Percentiles rank a stretch among this genome's conserved stretches.
phyloP scores from a whole-genome alignment of 805 yeast genomes.

The Priceomyces castillae region DNA sequence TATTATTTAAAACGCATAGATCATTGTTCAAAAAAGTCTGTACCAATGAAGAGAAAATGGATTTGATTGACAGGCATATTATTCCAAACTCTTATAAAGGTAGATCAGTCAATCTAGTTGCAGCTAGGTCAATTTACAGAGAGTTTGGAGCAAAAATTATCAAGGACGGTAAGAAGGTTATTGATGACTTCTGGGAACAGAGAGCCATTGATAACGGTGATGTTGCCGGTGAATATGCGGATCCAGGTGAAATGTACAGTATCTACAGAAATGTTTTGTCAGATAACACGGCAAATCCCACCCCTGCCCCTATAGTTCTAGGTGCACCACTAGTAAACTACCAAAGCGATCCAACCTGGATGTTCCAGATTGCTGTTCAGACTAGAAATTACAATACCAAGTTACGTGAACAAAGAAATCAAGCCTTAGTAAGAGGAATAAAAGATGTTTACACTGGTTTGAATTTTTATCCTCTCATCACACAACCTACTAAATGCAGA shows the following conservation, averaged over 20 bases:
- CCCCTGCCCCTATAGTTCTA: constrained; percentile 25
- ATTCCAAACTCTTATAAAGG: constrained; percentile 91
- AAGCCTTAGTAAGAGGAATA: constrained; percentile 52
- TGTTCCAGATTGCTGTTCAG: constrained; percentile 78
- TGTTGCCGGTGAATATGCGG: constrained; percentile 68
- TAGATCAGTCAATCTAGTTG: constrained; percentile 81
- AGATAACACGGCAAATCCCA: constrained; percentile 33
- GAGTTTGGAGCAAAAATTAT: constrained; percentile 90
- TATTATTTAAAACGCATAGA: constrained; percentile 83
- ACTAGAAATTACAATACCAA: constrained; percentile 68
- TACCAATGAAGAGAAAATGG: constrained; percentile 75
- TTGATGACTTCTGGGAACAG: constrained; percentile 86
- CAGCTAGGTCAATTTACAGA: constrained; percentile 84
- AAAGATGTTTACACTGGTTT: constrained; percentile 87
- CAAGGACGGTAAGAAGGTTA: constrained; percentile 72
- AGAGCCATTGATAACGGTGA: constrained; percentile 58
- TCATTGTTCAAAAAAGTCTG: constrained; percentile 70
- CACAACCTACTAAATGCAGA: constrained; percentile 63
- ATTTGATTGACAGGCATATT: constrained; percentile 73
- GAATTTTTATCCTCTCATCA: constrained; percentile 63
- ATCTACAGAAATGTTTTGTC: constrained; percentile 38
- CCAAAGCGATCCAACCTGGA: constrained; percentile 72
- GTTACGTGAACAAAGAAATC: constrained; percentile 56
- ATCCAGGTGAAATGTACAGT: constrained; percentile 54
- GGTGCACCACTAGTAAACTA: constrained; percentile 39